Evolutionary conservation across 2,329 filamentous ascomycete genomes (phyloP).

Genomic region (Aspergillus japonicus): DNA sequence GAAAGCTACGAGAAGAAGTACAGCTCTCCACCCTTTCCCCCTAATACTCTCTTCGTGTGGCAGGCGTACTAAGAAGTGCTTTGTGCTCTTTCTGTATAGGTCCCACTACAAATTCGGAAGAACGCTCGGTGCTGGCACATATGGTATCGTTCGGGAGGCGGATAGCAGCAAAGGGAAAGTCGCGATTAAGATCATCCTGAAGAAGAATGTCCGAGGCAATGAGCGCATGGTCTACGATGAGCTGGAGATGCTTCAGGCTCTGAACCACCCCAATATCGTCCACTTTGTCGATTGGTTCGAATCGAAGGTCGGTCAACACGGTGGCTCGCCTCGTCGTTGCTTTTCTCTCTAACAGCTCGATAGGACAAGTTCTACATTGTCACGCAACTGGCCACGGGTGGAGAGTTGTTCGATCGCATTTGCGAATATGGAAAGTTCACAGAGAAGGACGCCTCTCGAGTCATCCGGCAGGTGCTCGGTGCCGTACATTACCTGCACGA

Average conservation of each 20-base stretch:
- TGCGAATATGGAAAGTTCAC: conserved; percentile 98
- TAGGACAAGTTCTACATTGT: conserved; percentile 99
- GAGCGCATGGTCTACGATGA: conserved; percentile 99
- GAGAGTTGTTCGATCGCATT: conserved; percentile 96
- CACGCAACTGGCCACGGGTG: conserved; percentile 90
- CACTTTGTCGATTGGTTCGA: conserved; percentile 99
- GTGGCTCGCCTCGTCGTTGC: not conserved
- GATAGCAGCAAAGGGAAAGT: conserved; percentile 79
- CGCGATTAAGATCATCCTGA: conserved; percentile 97
- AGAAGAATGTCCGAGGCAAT: conserved; percentile 98
- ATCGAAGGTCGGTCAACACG: conserved; percentile 67
- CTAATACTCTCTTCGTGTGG: conserved; percentile 3
- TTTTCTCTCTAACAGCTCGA: conserved; percentile 11
- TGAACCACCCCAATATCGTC: conserved; percentile 94
- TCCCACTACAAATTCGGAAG: conserved; percentile 87
- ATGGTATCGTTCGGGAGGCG: conserved; percentile 96
- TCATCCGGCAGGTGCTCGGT: conserved; percentile 87
- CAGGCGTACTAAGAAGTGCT: conserved; percentile 11
- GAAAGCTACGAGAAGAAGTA: conserved; percentile 99
- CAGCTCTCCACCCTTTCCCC: conserved; percentile 24
- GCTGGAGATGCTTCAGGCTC: conserved; percentile 83
- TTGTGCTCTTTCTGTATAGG: conserved; percentile 47
- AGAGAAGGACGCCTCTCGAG: conserved; percentile 94
- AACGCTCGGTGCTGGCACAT: conserved; percentile 93
- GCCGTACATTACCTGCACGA: conserved; percentile 93